Evolutionary conservation across 192 early-diverging fungal genomes (phyloP).

Genomic region (Linnemannia elongata): DNA sequence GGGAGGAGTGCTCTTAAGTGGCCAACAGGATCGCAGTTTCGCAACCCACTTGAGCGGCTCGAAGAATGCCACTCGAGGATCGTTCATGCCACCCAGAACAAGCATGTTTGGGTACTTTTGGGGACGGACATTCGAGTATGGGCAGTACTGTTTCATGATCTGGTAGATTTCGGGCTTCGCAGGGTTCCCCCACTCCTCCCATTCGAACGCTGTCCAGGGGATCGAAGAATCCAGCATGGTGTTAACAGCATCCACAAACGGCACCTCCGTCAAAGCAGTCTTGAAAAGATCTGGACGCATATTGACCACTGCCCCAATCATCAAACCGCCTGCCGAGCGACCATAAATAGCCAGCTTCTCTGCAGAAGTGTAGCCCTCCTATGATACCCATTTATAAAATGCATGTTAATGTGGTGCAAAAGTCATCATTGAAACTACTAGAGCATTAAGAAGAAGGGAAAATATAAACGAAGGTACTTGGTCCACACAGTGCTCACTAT

Average conservation of each 20-base stretch:
- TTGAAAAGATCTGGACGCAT: constrained; percentile 77
- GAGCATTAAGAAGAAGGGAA: not conserved
- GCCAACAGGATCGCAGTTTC: constrained; percentile 63
- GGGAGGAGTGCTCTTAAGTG: not conserved
- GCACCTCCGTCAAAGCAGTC: constrained; percentile 80
- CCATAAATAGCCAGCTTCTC: constrained; percentile 64
- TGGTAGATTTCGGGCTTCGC: constrained; percentile 62
- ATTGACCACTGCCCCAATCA: constrained; percentile 73
- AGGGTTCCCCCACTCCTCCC: constrained; percentile 84
- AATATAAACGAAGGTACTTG: not conserved
- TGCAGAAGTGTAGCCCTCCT: constrained; percentile 61
- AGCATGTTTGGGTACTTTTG: constrained; percentile 72
- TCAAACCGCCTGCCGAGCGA: constrained; percentile 33
- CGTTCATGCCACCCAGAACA: constrained; percentile 82
- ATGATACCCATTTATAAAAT: not conserved
- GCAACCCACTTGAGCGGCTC: constrained; percentile 92
- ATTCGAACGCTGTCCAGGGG: constrained; percentile 80
- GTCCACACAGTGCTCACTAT: not conserved
- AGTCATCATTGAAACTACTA: not conserved
- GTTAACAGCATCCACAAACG: constrained; percentile 88
- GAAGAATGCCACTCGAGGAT: constrained; percentile 86
- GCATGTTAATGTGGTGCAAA: not conserved
- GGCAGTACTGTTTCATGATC: constrained; percentile 70
- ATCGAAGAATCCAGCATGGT: constrained; percentile 84
- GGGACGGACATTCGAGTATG: constrained; percentile 74